These are phyloP conservation scores for Wickerhamomyces chaumierensis DNA, from an alignment of 805 yeast species.

Conservation along the genomic window DNA sequence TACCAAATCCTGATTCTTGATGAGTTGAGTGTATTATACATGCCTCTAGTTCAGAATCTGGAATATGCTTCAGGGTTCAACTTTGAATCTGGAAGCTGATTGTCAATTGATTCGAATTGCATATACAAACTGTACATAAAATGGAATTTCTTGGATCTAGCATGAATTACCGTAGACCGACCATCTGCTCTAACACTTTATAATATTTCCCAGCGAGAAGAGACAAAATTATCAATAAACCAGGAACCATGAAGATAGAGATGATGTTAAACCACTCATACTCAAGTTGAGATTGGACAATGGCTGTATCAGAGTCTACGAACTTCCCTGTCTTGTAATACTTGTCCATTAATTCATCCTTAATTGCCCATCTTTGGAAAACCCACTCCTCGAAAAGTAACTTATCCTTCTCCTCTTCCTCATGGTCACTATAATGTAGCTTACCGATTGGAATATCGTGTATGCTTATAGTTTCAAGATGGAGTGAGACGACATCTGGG, in stretches of 20 bases:
- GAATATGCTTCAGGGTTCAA: too few relatives aligned
- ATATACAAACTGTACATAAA: too few relatives aligned
- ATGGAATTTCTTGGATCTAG: too few relatives aligned
- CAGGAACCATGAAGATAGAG: not conserved
- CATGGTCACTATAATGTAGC: slow-evolving; percentile 30
- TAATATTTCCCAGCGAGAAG: not conserved
- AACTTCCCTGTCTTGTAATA: slow-evolving; percentile 50
- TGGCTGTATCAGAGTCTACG: slow-evolving; percentile 2
- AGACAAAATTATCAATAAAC: not conserved
- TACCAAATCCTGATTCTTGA: too few relatives aligned
- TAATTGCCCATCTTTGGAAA: slow-evolving; percentile 58
- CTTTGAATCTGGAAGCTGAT: too few relatives aligned
- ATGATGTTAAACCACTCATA: not conserved
- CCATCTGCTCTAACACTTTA: not conserved
- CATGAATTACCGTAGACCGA: too few relatives aligned
- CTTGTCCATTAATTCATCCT: slow-evolving; percentile 59
- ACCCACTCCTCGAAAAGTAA: slow-evolving; percentile 66
- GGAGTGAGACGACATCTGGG: slow-evolving; percentile 55
- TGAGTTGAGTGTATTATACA: too few relatives aligned
- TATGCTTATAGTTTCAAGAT: slow-evolving; percentile 47
- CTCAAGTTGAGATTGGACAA: not conserved
- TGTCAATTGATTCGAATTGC: too few relatives aligned
- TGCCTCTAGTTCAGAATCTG: too few relatives aligned
- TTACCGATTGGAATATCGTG: slow-evolving; percentile 54
- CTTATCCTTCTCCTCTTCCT: slow-evolving; percentile 28